These are phyloP conservation scores for Trifolium dubium DNA, from an alignment of 306 rosid species.

Conservation along the genomic window DNA sequence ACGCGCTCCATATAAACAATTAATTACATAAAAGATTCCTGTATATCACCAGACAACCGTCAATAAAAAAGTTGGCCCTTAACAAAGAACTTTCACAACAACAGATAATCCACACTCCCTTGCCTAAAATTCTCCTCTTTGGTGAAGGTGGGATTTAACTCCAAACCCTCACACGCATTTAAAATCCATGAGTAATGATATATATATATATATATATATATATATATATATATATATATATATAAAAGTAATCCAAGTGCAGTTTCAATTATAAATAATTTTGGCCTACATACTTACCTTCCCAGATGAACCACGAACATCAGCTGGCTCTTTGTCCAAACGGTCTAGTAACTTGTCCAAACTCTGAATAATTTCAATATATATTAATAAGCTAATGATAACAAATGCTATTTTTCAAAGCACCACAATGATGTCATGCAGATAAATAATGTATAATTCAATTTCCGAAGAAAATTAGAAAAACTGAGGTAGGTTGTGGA, in stretches of 20 bases:
- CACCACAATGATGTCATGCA: constrained; percentile 26
- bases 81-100: constrained; percentile 17
- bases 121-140: constrained; percentile 13
- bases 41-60: constrained; percentile 8
- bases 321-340: constrained; percentile 48
- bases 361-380: constrained; percentile 60
- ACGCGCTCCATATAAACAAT: constrained; percentile 25
- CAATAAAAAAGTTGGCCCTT: neutral
- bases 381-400: constrained; percentile 13
- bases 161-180: constrained; percentile 12
- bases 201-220: neutral
- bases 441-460: neutral
- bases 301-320: constrained; percentile 44
- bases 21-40: constrained; percentile 23
- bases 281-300: constrained; percentile 59
- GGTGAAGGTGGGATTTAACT: constrained; percentile 21
- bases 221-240: neutral
- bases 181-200: neutral
- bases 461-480: constrained; percentile 7
- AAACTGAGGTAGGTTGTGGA: neutral
- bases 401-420: constrained; percentile 29
- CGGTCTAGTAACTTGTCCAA: constrained; percentile 59
- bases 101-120: constrained; percentile 26
- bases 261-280: constrained; percentile 30
- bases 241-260: constrained; percentile 23